Evolutionary conservation across 495 filamentous ascomycete genomes (phyloP).

Genomic region (Choiromyces venosus): DNA sequence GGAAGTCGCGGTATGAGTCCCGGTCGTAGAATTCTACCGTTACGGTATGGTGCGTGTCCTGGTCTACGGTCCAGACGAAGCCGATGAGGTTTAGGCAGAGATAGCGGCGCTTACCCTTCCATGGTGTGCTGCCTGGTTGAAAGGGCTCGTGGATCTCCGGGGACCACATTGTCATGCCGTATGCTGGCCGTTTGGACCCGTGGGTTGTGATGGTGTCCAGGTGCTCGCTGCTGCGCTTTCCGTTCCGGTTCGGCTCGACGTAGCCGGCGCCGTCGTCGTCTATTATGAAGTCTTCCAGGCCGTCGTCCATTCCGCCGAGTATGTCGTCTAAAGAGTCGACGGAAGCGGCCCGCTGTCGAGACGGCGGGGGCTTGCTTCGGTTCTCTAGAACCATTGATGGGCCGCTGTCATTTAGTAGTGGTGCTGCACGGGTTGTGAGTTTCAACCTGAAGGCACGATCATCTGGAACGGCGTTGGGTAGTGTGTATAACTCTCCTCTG

Average conservation of each 20-base stretch:
- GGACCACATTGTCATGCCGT: slow-evolving; percentile 45
- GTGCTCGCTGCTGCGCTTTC: slow-evolving; percentile 60
- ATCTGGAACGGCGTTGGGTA: slow-evolving; percentile 67
- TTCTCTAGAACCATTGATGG: slow-evolving; percentile 6
- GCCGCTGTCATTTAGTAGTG: slow-evolving; percentile 49
- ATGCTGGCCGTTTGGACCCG: slow-evolving; percentile 46
- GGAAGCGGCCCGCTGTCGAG: slow-evolving; percentile 24
- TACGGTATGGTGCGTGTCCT: slow-evolving; percentile 88
- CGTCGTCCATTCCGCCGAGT: slow-evolving; percentile 46
- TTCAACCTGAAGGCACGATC: slow-evolving; percentile 59
- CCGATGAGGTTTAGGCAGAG: slow-evolving; percentile 89
- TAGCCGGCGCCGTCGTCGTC: slow-evolving; percentile 97
- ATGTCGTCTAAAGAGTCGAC: slow-evolving; percentile 47
- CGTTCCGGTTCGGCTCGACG: slow-evolving; percentile 57
- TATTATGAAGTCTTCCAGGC: slow-evolving; percentile 70
- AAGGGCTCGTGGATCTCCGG: slow-evolving; percentile 75
- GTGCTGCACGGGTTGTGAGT: slow-evolving; percentile 62
- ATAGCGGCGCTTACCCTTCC: slow-evolving; percentile 89
- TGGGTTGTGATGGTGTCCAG: slow-evolving; percentile 43
- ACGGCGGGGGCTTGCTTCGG: slow-evolving; percentile 12
- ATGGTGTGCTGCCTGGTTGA: slow-evolving; percentile 90
- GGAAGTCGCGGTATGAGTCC: slow-evolving; percentile 84
- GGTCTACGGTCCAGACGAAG: slow-evolving; percentile 94
- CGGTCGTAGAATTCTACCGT: slow-evolving; percentile 97
- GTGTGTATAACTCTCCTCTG: slow-evolving; percentile 86